phyloP scores from a whole-genome alignment of 176 grass and related monocot species.

The Eleusine indica region DNA sequence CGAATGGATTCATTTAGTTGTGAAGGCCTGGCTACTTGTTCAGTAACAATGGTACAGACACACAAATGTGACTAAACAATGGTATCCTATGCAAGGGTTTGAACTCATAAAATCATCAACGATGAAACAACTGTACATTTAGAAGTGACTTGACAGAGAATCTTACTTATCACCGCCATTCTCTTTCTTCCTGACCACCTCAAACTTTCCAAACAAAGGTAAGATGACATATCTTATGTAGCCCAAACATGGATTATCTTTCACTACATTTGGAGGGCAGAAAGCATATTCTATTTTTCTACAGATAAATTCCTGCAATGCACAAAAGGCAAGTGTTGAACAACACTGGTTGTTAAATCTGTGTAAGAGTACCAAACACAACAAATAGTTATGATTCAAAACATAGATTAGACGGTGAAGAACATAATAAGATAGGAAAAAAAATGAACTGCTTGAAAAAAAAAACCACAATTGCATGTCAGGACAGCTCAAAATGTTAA shows the following conservation, averaged over 20 bases:
- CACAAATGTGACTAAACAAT: too few relatives aligned
- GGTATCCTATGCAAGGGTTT: too few relatives aligned
- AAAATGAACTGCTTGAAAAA: too few relatives aligned
- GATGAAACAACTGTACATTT: too few relatives aligned
- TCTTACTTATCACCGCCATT: background rate
- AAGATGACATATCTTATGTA: background rate
- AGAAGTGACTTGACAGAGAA: background rate
- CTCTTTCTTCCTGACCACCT: background rate
- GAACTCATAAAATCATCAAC: too few relatives aligned
- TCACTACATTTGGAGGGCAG: slow-evolving; percentile 39
- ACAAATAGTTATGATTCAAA: background rate
- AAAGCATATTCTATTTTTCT: slow-evolving; percentile 56
- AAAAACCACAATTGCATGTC: too few relatives aligned
- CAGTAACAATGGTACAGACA: too few relatives aligned
- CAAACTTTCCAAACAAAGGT: background rate
- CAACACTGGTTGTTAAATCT: background rate
- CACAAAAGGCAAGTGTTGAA: slow-evolving; percentile 10
- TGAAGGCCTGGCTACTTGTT: too few relatives aligned
- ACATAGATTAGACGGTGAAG: background rate
- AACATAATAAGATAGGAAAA: background rate
- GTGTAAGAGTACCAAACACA: background rate
- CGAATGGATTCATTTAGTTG: too few relatives aligned
- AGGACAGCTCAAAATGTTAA: too few relatives aligned
- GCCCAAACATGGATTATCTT: background rate
- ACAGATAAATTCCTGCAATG: slow-evolving; percentile 41